Evolutionary conservation across 2,329 filamentous ascomycete genomes (phyloP).

Genomic region (Dryadomyces quercus-mongolicae): DNA sequence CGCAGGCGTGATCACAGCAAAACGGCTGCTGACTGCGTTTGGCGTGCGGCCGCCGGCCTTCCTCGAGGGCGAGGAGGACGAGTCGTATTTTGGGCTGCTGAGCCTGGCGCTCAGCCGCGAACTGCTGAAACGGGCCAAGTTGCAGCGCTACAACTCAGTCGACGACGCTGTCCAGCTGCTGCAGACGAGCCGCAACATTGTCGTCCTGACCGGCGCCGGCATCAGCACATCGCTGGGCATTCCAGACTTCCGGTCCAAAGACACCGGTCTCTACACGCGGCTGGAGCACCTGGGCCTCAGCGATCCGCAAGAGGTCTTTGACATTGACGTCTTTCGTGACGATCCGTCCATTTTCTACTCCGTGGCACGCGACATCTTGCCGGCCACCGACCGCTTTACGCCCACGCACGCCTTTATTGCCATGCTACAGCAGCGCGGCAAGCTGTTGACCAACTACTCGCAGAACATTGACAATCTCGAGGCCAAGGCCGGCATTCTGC

Average conservation of each 20-base stretch:
- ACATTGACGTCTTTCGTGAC: constrained; percentile 74
- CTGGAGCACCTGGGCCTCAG: constrained; percentile 63
- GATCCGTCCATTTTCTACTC: constrained; percentile 87
- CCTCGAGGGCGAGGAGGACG: constrained; percentile 60
- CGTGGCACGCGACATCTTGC: constrained; percentile 81
- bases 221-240: constrained; percentile 96
- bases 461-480: constrained; percentile 99
- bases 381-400: constrained; percentile 66
- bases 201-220: constrained; percentile 88
- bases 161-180: constrained; percentile 78
- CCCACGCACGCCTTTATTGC: constrained; percentile 92
- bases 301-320: constrained; percentile 92
- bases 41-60: constrained; percentile 62
- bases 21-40: constrained; percentile 80
- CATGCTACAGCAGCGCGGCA: constrained; percentile 74
- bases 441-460: constrained; percentile 92
- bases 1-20: constrained; percentile 57
- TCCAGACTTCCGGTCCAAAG: constrained; percentile 90
- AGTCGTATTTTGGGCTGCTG: constrained; percentile 63
- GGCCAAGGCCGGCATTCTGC: constrained; percentile 66
- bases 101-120: constrained; percentile 70
- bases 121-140: constrained; percentile 68
- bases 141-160: constrained; percentile 69
- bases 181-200: constrained; percentile 64
- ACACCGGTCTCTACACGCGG: constrained; percentile 81